Percentiles rank a stretch among this genome's conserved stretches.
These are phyloP conservation scores for Colletotrichum melonis DNA, from an alignment of 2,329 filamentous ascomycete species.

Conservation along the genomic window DNA sequence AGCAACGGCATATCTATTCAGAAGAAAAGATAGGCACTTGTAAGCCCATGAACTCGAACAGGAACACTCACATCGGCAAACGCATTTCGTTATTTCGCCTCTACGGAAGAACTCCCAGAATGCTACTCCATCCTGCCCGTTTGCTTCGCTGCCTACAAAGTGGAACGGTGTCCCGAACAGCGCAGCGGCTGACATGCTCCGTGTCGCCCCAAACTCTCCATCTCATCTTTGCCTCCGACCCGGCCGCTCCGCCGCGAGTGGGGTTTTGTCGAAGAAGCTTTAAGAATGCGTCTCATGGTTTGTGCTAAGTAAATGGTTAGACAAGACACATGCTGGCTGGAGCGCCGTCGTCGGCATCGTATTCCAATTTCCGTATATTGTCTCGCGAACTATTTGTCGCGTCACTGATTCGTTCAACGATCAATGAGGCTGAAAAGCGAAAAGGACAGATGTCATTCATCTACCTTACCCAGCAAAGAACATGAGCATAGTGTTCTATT, in stretches of 20 bases:
- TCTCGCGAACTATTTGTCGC: background rate
- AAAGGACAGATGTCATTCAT: background rate
- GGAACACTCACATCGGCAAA: too few relatives aligned
- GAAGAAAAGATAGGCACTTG: background rate
- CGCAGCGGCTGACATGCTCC: constrained; percentile 28
- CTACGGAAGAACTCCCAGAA: background rate
- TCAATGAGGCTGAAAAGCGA: background rate
- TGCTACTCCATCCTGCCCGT: background rate
- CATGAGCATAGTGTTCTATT: background rate
- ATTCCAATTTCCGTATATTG: background rate
- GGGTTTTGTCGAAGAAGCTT: background rate
- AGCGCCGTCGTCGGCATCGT: background rate
- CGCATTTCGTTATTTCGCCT: background rate
- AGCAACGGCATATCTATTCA: background rate
- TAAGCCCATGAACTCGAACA: background rate
- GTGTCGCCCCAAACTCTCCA: constrained; percentile 19
- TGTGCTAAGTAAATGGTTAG: background rate
- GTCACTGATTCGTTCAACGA: background rate
- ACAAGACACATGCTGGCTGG: background rate
- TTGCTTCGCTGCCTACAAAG: constrained; percentile 14
- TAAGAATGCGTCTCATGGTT: background rate
- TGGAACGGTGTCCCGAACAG: constrained; percentile 30
- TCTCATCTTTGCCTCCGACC: background rate
- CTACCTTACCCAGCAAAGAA: background rate
- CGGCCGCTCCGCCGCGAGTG: background rate